Base-by-base conservation (phyloP, 2,329 filamentous ascomycete genomes). In the Rutstroemia sp. region DNA sequence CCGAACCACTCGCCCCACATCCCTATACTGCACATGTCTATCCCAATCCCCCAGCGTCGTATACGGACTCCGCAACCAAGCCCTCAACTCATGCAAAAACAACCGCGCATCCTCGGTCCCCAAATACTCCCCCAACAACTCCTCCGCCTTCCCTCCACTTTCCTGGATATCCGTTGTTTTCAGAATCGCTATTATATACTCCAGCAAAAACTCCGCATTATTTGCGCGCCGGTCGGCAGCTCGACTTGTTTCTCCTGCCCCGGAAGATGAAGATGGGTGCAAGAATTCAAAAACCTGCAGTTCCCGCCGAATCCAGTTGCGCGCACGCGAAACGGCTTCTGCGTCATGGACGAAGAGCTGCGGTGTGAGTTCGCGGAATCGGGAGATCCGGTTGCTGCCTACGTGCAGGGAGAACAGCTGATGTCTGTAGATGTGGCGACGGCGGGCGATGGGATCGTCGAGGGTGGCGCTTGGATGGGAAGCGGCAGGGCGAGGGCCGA, bases 61-160 rank as follows among this genome's bases (percentile, higher is more conserved):
- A 66, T 83, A 92, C 0, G 92, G 91, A 70, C 91, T 96, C 56
- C 90, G 79, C 63, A 97, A 71, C 83, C 89, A 97, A 10, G 83
- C 81, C 59, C 86, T 80, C 59, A 96, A 71, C 73, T 97, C 92
- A 71, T 97, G 92, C 58, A 96, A 71, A 62, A 97, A 90, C 41
- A 95, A 70, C 18, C 78, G 76, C 1, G 90, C 83, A 69, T 91
- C 82, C 18, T 86, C 81, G 55, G 84, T 76, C 0, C 91, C 91
- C 4, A 96, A 67, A 62, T 91, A 94, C 49, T 94, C 89, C 21
- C 81, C 75, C 39, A 96, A 70, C 72, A 96, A 79, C 44, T 89
- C 83, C 68, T 94, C 89, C 0, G 90, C 90, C 64, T 88, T 83
- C 0, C 90, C 91, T 41, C 80, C 79, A 60, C 87, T 89, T 4